Evolutionary conservation across 495 filamentous ascomycete genomes (phyloP), one percentile per base, ranked within the genome.

Genomic region (Penicillium diatomitis): DNA sequence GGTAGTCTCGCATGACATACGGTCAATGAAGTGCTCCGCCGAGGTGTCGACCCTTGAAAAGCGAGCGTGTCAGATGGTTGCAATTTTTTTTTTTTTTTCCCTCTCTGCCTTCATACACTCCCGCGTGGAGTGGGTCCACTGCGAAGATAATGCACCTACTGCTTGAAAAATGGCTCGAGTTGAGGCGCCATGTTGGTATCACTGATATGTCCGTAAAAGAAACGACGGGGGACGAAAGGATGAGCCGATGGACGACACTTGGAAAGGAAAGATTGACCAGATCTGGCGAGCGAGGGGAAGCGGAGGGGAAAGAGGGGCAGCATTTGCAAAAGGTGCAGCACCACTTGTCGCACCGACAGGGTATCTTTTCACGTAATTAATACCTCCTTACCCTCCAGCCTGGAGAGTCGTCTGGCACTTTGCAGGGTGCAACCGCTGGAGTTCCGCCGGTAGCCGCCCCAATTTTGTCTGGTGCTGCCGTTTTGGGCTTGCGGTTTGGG

Each of bases 1-100:
- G 20, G 20, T 20, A 20, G 20, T 20, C 20, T 20, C 20, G 20
- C 20, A 20, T 20, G 20, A 72, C 76, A 47, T 64, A 74, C 94
- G 87, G 53, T 95, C 84, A 62, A 97, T 95, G 76, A 97, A 98
- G 56, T 76, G 68, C 53, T 82, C 82, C 28, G 86, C 79, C 60
- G 94, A 73, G 52, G 65, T 65, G 68, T 98, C 90, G 44, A 98
- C 92, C 66, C 80, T 83, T 49, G 10, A 10, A 44, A 40, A 57
- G 36, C 20, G 20, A 20, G 53, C 51, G 10, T 20, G 45, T 27
- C 9, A 27, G 46, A 54, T 28, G 53, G 43, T 30, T 31, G 40
- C 4, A n/a, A 27, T 41, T 9, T 30, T 8, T 30, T 9, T 42
- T 42, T 31, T 30, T 32, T 41, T 8, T 6, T 31, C 20, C 20